Evolutionary conservation across 2,329 filamentous ascomycete species (phyloP).

Genomic region (Ascochyta pisi): DNA sequence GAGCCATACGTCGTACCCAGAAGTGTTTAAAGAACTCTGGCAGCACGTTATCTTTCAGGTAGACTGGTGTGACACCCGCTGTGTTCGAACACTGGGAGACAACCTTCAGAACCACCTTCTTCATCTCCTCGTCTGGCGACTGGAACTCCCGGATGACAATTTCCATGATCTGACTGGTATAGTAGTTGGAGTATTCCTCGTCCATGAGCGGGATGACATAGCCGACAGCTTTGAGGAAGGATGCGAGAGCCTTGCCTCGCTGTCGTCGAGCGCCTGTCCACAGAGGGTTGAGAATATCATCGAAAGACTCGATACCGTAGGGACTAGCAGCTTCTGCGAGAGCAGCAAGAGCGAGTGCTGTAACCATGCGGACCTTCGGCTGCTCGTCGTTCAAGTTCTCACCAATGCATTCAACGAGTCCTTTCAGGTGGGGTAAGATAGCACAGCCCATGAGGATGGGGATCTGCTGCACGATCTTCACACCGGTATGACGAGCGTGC

Average conservation of each 20-base stretch:
- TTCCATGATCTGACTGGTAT: slow-evolving; percentile 98
- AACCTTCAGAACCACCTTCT: slow-evolving; percentile 98
- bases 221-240: slow-evolving; percentile 95
- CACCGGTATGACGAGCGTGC: slow-evolving; percentile 96
- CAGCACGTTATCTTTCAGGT: slow-evolving; percentile 93
- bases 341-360: slow-evolving; percentile 91
- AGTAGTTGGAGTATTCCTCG: slow-evolving; percentile 99
- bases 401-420: slow-evolving; percentile 93
- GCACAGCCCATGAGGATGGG: slow-evolving; percentile 99
- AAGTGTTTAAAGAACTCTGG: slow-evolving; percentile 99
- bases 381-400: slow-evolving; percentile 97
- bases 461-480: slow-evolving; percentile 99
- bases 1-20: slow-evolving; percentile 95
- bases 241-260: slow-evolving; percentile 92
- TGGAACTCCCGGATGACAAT: slow-evolving; percentile 95
- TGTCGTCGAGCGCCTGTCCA: slow-evolving; percentile 98
- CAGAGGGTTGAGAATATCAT: slow-evolving; percentile 94
- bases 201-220: slow-evolving; percentile 99
- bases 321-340: slow-evolving; percentile 95
- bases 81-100: slow-evolving; percentile 95
- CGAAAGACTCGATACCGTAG: slow-evolving; percentile 98
- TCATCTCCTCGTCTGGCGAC: slow-evolving; percentile 99
- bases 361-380: slow-evolving; percentile 96
- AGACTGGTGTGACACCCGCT: slow-evolving; percentile 91
- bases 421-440: slow-evolving; percentile 92